Base-by-base conservation (phyloP, 495 filamentous ascomycete species). In the Articulospora tetracladia region DNA sequence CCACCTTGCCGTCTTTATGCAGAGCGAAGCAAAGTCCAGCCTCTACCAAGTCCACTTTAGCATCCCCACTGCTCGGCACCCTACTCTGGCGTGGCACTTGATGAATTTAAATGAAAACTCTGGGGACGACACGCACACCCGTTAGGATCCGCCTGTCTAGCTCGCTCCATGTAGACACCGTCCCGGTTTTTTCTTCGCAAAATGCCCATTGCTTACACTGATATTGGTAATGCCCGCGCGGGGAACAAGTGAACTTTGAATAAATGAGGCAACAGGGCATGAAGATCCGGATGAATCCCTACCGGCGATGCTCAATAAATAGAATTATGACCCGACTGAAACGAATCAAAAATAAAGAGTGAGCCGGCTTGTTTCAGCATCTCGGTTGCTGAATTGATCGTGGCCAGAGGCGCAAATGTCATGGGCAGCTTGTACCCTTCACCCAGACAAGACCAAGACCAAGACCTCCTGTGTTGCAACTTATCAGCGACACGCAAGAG, bases 241-340 rank as follows among this genome's bases (percentile, higher is more conserved):
- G 4, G 30, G 30, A 32, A 32, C 30, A 32, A 32, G 13, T 13
- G 4, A 4, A 32, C 13, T 32, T 13, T 32, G 30, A 32, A 13
- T 32, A 32, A 3, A 3, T 44, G 17, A 11, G 39, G 3, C 3
- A 17, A 34, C 17, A 44, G 8, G 39, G 8, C 39, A 12, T 44
- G 39, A 44, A 44, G 39, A 44, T 47, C 26, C 56, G 56, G 56
- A 58, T 51, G 27, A 51, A 58, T 19, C 12, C 55, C 25, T 57
- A 34, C 23, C 7, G n/a, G 39, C 7, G 8, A 8, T 12, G 39
- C 3, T 8, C 8, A 8, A 3, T 11, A 3, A 12, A 3, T 44
- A 17, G 17, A 44, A 44, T 15, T n/a, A 53, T 1, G 12, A 19
- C 4, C 50, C 13, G 11, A 44, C 39, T 44, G 39, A 44, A 44